Base-by-base conservation (phyloP, 352 stramenopile species). In the Pythium rishiriense region DNA sequence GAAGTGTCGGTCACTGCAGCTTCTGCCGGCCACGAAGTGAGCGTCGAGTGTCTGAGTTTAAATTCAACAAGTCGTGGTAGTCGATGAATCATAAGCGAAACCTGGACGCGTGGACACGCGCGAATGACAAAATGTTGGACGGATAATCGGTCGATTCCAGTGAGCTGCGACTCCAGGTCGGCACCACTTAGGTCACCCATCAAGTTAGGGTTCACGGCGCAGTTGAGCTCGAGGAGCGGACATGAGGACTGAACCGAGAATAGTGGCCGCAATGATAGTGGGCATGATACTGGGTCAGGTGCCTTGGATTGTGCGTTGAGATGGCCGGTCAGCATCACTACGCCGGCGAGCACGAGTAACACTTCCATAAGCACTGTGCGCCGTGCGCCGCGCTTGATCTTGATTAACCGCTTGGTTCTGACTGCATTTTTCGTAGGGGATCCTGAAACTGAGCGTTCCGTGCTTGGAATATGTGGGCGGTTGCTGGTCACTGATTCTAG, bases 401-500 rank as follows among this genome's bases (percentile, higher is more conserved):
- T 48, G 37, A 72, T 43, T 7, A 72, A 2, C 3, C 31, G 17
- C 19, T 25, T 45, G 1, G 26, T 31, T 11, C n/a, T 48, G 25
- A 24, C 1, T 14, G 17, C 22, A n/a, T 24, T n/a, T 15, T 58
- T 58, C 1, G 45, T 52, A 6, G 51, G 58, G 10, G 58, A 67
- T 10, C 33, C 43, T 1, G 65, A 72, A 0, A 58, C 22, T 8
- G 64, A 71, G 8, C 64, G 33, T n/a, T 71, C 64, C 0, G 43
- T 66, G 14, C 64, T 71, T 33, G 64, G 51, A 47, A 71, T 71
- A 0, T 47, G 50, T 9, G 55, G 48, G 12, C 64, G 64, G 25
- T 43, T 65, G 25, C 49, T 62, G 7, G 63, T 65, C 5, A 70
- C 64, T 3, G 64, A 65, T 24, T 70, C 64, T 1, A 70, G 51